These are phyloP conservation scores for Helichrysum umbraculigerum DNA, from an alignment of 129 eudicot genomes.

Conservation along the genomic window DNA sequence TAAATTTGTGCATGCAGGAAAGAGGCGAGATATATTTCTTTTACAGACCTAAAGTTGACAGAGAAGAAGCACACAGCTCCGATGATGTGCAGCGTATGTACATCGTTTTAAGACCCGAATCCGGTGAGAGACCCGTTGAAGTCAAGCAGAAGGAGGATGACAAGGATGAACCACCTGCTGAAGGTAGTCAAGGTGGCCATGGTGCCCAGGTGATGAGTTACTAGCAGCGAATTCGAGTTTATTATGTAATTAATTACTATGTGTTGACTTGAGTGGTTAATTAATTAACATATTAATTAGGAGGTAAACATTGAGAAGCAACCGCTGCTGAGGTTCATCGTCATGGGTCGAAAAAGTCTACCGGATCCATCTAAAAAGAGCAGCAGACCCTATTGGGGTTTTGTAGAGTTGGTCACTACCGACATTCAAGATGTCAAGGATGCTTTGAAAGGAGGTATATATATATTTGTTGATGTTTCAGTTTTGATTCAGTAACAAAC, in stretches of 20 bases:
- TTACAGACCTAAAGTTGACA: conserved; percentile 38
- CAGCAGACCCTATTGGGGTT: conserved; percentile 45
- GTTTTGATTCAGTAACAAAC: background rate
- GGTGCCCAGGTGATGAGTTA: background rate
- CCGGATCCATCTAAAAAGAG: conserved; percentile 36
- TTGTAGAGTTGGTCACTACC: conserved; percentile 48
- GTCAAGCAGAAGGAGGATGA: conserved; percentile 17
- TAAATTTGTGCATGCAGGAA: conserved; percentile 18
- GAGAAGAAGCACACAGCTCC: conserved; percentile 35
- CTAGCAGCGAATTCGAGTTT: background rate
- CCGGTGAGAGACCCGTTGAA: conserved; percentile 19
- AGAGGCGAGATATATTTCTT: conserved; percentile 41
- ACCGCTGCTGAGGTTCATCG: conserved; percentile 30
- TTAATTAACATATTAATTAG: background rate
- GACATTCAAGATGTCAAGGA: conserved; percentile 38
- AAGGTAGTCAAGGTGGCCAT: conserved; percentile 1
- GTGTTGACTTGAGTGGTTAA: background rate
- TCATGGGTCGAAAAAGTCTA: conserved; percentile 45
- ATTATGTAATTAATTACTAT: background rate
- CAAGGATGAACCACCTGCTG: background rate
- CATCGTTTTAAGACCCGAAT: conserved; percentile 33
- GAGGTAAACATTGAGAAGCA: conserved; percentile 14
- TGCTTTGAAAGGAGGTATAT: conserved; percentile 42
- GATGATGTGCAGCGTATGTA: conserved; percentile 37
- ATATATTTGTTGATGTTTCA: too few relatives aligned